phyloP scores from a whole-genome alignment of 2,329 filamentous ascomycete species.

The Aspergillus pseudonomiae region DNA sequence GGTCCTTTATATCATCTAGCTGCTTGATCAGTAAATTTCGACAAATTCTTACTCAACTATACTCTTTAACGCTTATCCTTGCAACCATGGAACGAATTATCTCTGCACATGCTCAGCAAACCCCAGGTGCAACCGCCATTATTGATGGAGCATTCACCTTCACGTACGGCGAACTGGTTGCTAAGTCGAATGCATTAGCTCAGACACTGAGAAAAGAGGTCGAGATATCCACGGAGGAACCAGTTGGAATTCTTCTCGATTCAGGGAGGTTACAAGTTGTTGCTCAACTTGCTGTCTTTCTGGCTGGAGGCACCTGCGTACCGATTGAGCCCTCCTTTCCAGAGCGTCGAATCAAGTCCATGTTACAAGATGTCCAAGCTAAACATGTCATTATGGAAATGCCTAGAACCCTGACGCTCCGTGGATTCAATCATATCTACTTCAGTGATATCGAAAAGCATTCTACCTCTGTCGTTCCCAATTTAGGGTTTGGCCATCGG shows the following conservation, averaged over 20 bases:
- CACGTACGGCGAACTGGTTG: conserved; percentile 2
- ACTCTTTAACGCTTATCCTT: neutral
- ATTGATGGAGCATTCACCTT: neutral
- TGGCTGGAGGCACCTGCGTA: conserved; percentile 7
- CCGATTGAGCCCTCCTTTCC: conserved; percentile 10
- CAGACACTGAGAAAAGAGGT: neutral
- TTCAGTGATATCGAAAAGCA: neutral
- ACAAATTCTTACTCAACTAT: neutral
- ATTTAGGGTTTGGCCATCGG: neutral
- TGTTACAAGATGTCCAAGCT: conserved; percentile 8
- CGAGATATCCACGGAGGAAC: neutral
- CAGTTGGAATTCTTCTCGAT: conserved; percentile 6
- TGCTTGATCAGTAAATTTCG: neutral
- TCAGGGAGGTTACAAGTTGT: conserved; percentile 3
- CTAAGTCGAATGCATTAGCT: neutral
- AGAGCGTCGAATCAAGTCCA: neutral
- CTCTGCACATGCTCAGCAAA: neutral
- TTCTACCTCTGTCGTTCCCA: neutral
- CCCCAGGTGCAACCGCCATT: neutral
- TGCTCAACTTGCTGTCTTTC: conserved; percentile 6
- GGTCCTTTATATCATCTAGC: neutral
- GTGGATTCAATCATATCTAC: neutral
- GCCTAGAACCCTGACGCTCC: neutral
- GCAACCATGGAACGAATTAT: conserved; percentile 4
- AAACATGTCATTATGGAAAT: conserved; percentile 7